These are phyloP conservation scores for Neostapfia colusana DNA, from an alignment of 176 grass and related monocot species.

Conservation along the genomic window DNA sequence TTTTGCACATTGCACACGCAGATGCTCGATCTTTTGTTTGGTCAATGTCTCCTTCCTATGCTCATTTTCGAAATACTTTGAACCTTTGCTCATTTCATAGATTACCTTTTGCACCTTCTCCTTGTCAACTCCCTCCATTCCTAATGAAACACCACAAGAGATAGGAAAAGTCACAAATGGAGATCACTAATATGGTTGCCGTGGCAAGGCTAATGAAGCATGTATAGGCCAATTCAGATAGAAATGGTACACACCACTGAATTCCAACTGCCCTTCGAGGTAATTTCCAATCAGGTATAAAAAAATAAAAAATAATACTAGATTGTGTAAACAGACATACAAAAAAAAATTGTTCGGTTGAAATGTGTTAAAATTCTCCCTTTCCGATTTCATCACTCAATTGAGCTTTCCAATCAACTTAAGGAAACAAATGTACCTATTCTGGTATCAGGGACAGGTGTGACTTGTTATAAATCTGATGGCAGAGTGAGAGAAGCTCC, in stretches of 20 bases:
- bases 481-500: not conserved
- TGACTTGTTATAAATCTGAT: not conserved
- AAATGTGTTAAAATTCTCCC: not conserved
- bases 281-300: not conserved
- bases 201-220: not conserved
- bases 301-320: not conserved
- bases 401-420: not conserved
- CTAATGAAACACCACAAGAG: slow-evolving; percentile 37
- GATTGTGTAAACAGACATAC: not conserved
- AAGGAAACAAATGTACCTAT: not conserved
- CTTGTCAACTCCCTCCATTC: slow-evolving; percentile 96
- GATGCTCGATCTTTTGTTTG: slow-evolving; percentile 78
- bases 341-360: not conserved
- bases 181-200: not conserved
- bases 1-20: slow-evolving; percentile 50
- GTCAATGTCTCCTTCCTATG: slow-evolving; percentile 73
- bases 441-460: not conserved
- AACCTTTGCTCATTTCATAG: slow-evolving; percentile 92
- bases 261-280: not conserved
- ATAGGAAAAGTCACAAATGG: not conserved
- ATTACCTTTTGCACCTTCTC: slow-evolving; percentile 89
- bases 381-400: not conserved
- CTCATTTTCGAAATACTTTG: slow-evolving; percentile 96
- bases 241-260: not conserved
- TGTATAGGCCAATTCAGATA: not conserved